Evolutionary conservation across 192 early-diverging fungal species (phyloP).

Genomic region (Diversispora epigaea): DNA sequence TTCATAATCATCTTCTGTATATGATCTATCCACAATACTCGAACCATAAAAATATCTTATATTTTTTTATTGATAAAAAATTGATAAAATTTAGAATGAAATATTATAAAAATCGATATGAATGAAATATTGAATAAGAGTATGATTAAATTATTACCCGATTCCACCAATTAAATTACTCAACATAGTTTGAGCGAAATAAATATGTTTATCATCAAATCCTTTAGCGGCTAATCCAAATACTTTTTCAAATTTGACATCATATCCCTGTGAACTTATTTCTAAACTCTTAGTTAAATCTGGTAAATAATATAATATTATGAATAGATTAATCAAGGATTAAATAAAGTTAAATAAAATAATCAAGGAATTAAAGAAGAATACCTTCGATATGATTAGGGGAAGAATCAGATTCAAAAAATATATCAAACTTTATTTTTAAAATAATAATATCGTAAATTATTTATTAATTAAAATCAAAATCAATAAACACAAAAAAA

Average conservation of each 20-base stretch:
- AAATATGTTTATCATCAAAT: slow-evolving; percentile 58
- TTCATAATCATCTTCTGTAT: slow-evolving; percentile 51
- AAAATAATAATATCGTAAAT: background rate
- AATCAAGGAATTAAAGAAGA: background rate
- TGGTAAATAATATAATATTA: background rate
- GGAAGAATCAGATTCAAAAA: slow-evolving; percentile 46
- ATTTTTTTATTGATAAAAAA: background rate
- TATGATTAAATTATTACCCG: slow-evolving; percentile 56
- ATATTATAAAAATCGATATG: slow-evolving; percentile 10
- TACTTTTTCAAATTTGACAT: slow-evolving; percentile 68
- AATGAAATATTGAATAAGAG: background rate
- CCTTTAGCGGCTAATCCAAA: slow-evolving; percentile 70
- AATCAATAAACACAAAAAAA: too few species aligned
- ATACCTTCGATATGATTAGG: slow-evolving; percentile 27
- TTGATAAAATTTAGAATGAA: background rate
- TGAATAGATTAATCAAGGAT: slow-evolving; percentile 6
- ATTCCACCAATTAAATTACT: slow-evolving; percentile 89
- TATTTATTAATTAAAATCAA: background rate
- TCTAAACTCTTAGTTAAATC: slow-evolving; percentile 44
- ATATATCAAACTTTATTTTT: slow-evolving; percentile 54
- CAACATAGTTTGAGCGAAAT: slow-evolving; percentile 72
- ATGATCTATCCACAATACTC: slow-evolving; percentile 68
- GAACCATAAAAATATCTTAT: slow-evolving; percentile 73
- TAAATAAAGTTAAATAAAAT: background rate
- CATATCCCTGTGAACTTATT: slow-evolving; percentile 50